Base-by-base conservation (phyloP, 306 rosid genomes). In the Trifolium subterraneum region DNA sequence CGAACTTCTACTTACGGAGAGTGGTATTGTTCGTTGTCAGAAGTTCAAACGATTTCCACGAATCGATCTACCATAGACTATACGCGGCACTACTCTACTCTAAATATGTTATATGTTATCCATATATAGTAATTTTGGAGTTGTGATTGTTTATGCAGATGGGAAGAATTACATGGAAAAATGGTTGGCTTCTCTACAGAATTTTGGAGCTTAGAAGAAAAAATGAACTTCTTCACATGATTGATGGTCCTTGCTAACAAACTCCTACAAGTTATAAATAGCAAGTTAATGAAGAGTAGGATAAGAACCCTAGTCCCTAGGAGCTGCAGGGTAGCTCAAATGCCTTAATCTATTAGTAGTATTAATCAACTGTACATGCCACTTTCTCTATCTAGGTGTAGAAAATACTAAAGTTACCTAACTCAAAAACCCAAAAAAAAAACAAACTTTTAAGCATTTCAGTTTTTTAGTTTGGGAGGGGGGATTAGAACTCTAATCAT, bases 151-250 rank as follows among this genome's bases (percentile, higher is more conserved):
- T 22, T 29, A 31, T 81, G 87, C 88, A 89, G 96, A 76, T 36
- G 73, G 89, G 82, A 86, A 83, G 83, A 84, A 76, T 62, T 81
- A 83, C 74, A 78, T 88, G 83, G 88, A 87, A 74, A 87, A 86
- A 20, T 87, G 84, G 90, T 79, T 89, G 42, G 82, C 86, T 72
- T 88, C 87, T 70, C 80, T 87, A 64, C 84, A 79, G 75, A 87
- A 70, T 61, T 76, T 80, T 31, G 78, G 78, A 47, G 80, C 82
- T 25, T 81, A 81, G 64, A 27, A 27, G 10, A 31, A 72, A 50
- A 65, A 80, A 62, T 45, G 52, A 36, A 33, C 25, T 4, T 48
- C 70, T 70, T 45, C 54, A 38, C 41, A 29, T 29, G 33, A 2
- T 16, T 35, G 45, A 56, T 63, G 48, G 48, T 35, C 68, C 15